Base-by-base conservation (phyloP, 2,329 filamentous ascomycete genomes). In the Fragosphaeria purpurea region DNA sequence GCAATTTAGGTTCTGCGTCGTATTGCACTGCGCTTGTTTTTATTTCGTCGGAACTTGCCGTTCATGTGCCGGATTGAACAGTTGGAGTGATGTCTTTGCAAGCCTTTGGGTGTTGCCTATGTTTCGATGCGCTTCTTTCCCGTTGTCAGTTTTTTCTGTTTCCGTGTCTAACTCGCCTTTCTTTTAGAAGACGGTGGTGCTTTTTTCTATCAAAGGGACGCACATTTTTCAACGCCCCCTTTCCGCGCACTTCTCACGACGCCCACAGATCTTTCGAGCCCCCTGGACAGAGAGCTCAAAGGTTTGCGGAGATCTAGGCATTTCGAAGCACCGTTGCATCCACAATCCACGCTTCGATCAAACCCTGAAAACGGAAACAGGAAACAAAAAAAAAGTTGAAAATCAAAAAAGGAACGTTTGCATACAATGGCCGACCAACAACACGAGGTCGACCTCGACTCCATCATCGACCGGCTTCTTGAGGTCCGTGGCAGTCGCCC, bases 401-500 rank as follows among this genome's bases (percentile, higher is more conserved):
- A 35, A 50, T 32, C 30, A 41, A 41, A 39, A 50, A 47, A 48
- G 35, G 7, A 34, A 41, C 22, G 39, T 40, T 7, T 38, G 39
- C 32, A 41, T 48, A 73, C 63, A 65, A 84, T 74, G 82, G 76
- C 76, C 66, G 77, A 80, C 68, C 76, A 80, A 68, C 75, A 80
- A 69, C 74, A 88, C 73, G 91, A 97, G 73, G 88, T 97, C 74
- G 91, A 97, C 75, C 80, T 98, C 75, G 93, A 98, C 73, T 96
- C 90, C 65, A 95, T 97, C 83, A 97, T 98, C 77, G 91, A 97
- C 72, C 83, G 93, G 71, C 82, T 98, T 65, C 79, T 97, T 66
- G 93, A 98, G 75, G 93, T 97, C 67, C 86, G 93, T 73, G 93
- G 91, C 68, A 96, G 90, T 79, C 85, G 93, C 66, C 93, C 93